Conservation (phyloP, 371 early-diverging fungal species). For the Mortierella sp. region DNA sequence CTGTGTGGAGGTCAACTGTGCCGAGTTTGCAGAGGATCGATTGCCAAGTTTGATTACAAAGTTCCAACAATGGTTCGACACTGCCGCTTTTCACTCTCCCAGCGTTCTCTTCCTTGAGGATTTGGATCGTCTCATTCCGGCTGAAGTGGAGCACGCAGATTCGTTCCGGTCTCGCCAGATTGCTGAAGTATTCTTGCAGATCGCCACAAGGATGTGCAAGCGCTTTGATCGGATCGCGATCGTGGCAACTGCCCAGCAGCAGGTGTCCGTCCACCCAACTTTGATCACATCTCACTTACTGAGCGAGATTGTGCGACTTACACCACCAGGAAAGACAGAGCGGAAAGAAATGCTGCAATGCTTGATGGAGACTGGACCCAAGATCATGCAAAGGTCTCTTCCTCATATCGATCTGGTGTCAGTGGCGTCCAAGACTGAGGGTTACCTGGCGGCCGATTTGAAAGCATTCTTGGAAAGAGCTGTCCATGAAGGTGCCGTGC, state of each 20-base stretch:
- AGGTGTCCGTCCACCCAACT: constrained; percentile 71
- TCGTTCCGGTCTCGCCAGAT: constrained; percentile 76
- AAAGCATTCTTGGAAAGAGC: constrained; percentile 83
- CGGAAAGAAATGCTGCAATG: constrained; percentile 63
- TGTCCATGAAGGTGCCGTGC: constrained; percentile 83
- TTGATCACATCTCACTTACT: constrained; percentile 75
- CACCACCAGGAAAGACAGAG: constrained; percentile 75
- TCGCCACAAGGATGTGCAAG: constrained; percentile 57
- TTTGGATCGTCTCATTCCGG: constrained; percentile 91
- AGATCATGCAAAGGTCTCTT: constrained; percentile 55
- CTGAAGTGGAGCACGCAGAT: constrained; percentile 85
- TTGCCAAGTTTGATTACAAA: constrained; percentile 71
- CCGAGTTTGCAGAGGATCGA: constrained; percentile 70
- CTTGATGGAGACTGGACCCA: constrained; percentile 42
- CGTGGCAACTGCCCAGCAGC: constrained; percentile 78
- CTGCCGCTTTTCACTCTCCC: constrained; percentile 83
- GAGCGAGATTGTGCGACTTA: constrained; percentile 72
- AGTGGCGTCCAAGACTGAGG: constrained; percentile 88
- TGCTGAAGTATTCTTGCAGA: constrained; percentile 71
- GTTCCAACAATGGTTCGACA: constrained; percentile 72
- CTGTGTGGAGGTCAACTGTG: constrained; percentile 71
- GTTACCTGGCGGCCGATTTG: constrained; percentile 88
- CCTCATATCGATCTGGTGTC: constrained; percentile 72
- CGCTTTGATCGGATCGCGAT: constrained; percentile 65
- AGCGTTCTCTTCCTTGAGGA: constrained; percentile 95